These are phyloP conservation scores for Colletotrichum sp. DNA, from an alignment of 2,329 filamentous ascomycete species.

Conservation along the genomic window DNA sequence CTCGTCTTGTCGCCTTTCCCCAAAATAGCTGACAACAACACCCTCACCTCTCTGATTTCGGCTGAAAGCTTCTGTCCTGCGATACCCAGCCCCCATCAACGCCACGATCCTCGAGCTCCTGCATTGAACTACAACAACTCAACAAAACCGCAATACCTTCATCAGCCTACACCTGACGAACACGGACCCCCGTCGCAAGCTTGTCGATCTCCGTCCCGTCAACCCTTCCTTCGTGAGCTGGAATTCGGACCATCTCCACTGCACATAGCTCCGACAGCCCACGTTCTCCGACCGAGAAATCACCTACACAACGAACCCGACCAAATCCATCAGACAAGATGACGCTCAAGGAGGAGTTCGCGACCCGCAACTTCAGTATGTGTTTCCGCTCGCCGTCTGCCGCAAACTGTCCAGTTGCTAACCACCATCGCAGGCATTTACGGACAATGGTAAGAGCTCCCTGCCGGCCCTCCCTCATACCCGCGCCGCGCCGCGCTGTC, in stretches of 20 bases:
- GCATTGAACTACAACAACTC: neutral
- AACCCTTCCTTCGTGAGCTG: constrained; percentile 11
- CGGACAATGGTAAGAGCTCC: constrained; percentile 70
- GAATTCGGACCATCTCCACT: constrained; percentile 22
- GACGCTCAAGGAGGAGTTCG: constrained; percentile 75
- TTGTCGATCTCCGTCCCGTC: constrained; percentile 7
- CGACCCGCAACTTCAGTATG: constrained; percentile 77
- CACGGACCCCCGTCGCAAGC: neutral
- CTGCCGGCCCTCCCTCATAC: neutral
- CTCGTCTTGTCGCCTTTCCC: constrained; percentile 4
- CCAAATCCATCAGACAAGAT: constrained; percentile 51
- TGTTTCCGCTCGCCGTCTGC: constrained; percentile 25
- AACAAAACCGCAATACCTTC: neutral
- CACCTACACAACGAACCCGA: neutral
- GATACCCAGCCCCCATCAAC: neutral
- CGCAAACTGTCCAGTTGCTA: constrained; percentile 28
- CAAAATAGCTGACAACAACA: constrained; percentile 17
- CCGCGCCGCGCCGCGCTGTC: neutral
- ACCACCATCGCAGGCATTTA: constrained; percentile 65
- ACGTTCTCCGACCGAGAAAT: constrained; percentile 18
- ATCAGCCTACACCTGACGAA: neutral
- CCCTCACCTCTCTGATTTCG: neutral
- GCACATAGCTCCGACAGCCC: constrained; percentile 15
- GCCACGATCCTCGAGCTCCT: neutral
- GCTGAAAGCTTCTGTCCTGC: neutral